Evolutionary conservation across 768 basidiomycete species (phyloP).

Genomic region (Strobilomyces dryophilus): DNA sequence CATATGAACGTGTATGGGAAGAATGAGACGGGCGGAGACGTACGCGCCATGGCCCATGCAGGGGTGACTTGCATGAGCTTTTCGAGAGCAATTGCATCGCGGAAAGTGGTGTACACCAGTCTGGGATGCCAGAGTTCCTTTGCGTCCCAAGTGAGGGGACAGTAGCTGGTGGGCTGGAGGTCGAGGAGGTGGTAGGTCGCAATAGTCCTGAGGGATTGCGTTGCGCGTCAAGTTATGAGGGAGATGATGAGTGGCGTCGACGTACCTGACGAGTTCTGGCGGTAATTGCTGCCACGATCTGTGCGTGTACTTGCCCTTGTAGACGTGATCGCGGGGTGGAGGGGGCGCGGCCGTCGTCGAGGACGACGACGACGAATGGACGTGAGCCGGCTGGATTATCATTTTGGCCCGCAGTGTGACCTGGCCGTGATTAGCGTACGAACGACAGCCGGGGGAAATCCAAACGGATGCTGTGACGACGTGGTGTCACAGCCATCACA

Average conservation of each 20-base stretch:
- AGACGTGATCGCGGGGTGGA: slow-evolving; percentile 29
- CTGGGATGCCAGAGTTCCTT: slow-evolving; percentile 57
- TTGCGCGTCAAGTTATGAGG: slow-evolving; percentile 1
- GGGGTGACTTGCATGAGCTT: slow-evolving; percentile 60
- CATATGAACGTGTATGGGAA: slow-evolving; percentile 9
- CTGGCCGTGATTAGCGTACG: slow-evolving; percentile 35
- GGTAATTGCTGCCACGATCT: slow-evolving; percentile 63
- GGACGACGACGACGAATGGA: slow-evolving; percentile 14
- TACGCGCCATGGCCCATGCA: slow-evolving; percentile 57
- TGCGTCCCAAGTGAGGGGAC: slow-evolving; percentile 45
- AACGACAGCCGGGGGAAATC: slow-evolving; percentile 35
- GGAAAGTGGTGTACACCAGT: slow-evolving; percentile 58
- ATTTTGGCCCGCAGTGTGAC: slow-evolving; percentile 35
- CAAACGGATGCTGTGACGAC: slow-evolving; percentile 29
- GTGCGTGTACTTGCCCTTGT: slow-evolving; percentile 55
- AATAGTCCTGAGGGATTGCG: slow-evolving; percentile 19
- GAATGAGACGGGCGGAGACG: slow-evolving; percentile 25
- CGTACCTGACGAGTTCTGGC: slow-evolving; percentile 57
- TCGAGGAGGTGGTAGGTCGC: slow-evolving; percentile 53
- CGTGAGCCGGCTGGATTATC: slow-evolving; percentile 25
- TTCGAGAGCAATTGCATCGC: slow-evolving; percentile 59
- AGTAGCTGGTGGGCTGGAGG: slow-evolving; percentile 39
- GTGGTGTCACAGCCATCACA: slow-evolving; percentile 27
- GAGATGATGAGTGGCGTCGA: slow-evolving; percentile 28
- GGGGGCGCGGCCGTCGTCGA: slow-evolving; percentile 6